A percentile compares a stretch with the other conserved stretches of the same genome.
Conservation (phyloP, 345 rosid species). For the Linum lewisii region DNA sequence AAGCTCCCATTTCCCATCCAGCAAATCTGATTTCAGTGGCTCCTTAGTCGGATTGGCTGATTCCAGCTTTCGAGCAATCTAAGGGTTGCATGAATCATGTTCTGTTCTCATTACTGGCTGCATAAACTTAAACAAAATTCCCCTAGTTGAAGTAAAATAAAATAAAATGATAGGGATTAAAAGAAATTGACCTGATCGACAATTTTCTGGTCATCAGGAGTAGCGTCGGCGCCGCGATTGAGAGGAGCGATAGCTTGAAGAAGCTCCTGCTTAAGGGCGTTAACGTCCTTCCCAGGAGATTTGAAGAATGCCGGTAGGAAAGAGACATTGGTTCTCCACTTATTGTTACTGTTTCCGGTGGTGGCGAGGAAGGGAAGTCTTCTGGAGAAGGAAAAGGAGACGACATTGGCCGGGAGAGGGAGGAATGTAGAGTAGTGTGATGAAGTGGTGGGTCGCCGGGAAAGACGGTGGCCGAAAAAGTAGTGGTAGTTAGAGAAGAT, state of each 20-base stretch:
- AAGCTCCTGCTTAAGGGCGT: constrained; percentile 57
- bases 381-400: constrained; percentile 14
- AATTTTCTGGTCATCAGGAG: constrained; percentile 63
- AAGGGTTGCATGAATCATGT: background rate
- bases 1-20: constrained; percentile 94
- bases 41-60: constrained; percentile 63
- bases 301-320: constrained; percentile 75
- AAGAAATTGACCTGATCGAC: constrained; percentile 49
- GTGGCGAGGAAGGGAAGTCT: constrained; percentile 6
- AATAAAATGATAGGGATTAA: background rate
- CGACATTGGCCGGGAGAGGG: constrained; percentile 1
- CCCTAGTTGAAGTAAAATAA: too few relatives aligned
- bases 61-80: constrained; percentile 78
- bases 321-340: constrained; percentile 48
- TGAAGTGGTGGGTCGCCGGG: constrained; percentile 11
- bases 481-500: constrained; percentile 11
- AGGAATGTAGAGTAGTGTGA: constrained; percentile 8
- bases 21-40: constrained; percentile 63
- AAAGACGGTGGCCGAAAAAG: constrained; percentile 9
- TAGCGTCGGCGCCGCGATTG: constrained; percentile 70
- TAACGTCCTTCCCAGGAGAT: constrained; percentile 32
- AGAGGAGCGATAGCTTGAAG: constrained; percentile 64
- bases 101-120: too few relatives aligned
- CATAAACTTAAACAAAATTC: too few relatives aligned
- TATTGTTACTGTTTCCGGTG: constrained; percentile 10